These are phyloP conservation scores for Pistacia integerrima DNA, from an alignment of 345 rosid genomes.

Conservation along the genomic window DNA sequence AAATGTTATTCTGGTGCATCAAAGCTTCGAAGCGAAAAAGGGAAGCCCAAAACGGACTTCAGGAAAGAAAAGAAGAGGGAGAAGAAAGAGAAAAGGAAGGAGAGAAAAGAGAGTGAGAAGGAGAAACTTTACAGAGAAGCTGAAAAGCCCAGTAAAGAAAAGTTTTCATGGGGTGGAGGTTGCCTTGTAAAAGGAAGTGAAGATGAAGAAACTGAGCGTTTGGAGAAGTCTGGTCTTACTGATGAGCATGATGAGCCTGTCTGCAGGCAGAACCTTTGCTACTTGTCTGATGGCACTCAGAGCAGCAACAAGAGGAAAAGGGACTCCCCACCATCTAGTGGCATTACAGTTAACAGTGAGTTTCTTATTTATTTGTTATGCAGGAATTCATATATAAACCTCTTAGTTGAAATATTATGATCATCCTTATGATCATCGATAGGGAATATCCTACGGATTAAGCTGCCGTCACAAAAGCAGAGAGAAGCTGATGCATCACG, in stretches of 20 bases:
- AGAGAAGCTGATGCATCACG: constrained; percentile 12
- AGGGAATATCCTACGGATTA: constrained; percentile 55
- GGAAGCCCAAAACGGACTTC: constrained; percentile 40
- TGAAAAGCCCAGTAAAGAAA: constrained; percentile 6
- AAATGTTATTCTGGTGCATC: constrained; percentile 46
- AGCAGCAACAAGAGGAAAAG: constrained; percentile 45
- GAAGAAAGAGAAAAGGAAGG: constrained; percentile 34
- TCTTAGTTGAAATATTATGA: constrained; percentile 7
- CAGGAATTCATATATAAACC: not conserved
- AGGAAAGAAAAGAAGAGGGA: constrained; percentile 26
- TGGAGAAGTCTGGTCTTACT: constrained; percentile 61
- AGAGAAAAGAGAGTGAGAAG: constrained; percentile 33
- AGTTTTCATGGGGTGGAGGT: not conserved
- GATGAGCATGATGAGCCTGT: constrained; percentile 62
- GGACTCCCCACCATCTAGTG: constrained; percentile 10
- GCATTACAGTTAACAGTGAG: constrained; percentile 34
- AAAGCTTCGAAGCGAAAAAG: constrained; percentile 47
- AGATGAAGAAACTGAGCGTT: constrained; percentile 38
- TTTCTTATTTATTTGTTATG: constrained; percentile 8
- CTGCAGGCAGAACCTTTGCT: constrained; percentile 21
- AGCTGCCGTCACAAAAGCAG: constrained; percentile 37
- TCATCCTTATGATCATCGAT: constrained; percentile 7
- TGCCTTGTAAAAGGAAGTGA: constrained; percentile 6
- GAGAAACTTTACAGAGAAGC: constrained; percentile 20
- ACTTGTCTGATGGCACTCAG: constrained; percentile 46